These are phyloP conservation scores for Helicosporidium sp. DNA, from an alignment of 139 green algal genomes.

Conservation along the genomic window DNA sequence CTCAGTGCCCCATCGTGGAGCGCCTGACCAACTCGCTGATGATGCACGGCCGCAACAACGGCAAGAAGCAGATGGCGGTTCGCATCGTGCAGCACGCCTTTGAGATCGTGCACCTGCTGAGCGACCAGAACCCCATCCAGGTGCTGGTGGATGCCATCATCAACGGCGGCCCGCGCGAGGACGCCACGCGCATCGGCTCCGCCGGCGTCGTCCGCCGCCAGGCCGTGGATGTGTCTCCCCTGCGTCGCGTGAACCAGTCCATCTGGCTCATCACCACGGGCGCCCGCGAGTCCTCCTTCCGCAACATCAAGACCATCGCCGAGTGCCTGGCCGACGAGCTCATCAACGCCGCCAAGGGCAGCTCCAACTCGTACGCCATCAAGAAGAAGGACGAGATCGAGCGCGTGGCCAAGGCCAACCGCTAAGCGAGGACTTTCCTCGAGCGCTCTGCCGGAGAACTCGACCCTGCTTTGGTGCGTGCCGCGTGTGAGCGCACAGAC, in stretches of 20 bases:
- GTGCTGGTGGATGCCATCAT: constrained; percentile 96
- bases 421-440: too few relatives aligned
- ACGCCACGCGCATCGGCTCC: constrained; percentile 91
- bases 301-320: constrained; percentile 98
- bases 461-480: too few relatives aligned
- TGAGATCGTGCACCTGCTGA: constrained; percentile 95
- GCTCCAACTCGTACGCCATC: constrained; percentile 95
- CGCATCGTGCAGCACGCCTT: constrained; percentile 95
- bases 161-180: constrained; percentile 93
- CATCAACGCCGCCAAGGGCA: constrained; percentile 97
- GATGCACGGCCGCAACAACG: constrained; percentile 99
- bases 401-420: constrained; percentile 98
- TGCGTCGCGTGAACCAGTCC: constrained; percentile 93
- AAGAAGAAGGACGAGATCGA: constrained; percentile 99
- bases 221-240: constrained; percentile 97
- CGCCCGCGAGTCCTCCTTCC: constrained; percentile 84
- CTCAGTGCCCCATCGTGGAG: constrained; percentile 97
- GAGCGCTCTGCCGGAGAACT: too few relatives aligned
- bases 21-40: constrained; percentile 82
- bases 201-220: constrained; percentile 90
- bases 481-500: too few relatives aligned
- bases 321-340: constrained; percentile 98
- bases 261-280: constrained; percentile 90
- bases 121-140: constrained; percentile 97
- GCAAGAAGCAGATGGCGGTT: constrained; percentile 97